These are phyloP conservation scores for Talaromyces piceae DNA, from an alignment of 2,329 filamentous ascomycete genomes.

Conservation along the genomic window DNA sequence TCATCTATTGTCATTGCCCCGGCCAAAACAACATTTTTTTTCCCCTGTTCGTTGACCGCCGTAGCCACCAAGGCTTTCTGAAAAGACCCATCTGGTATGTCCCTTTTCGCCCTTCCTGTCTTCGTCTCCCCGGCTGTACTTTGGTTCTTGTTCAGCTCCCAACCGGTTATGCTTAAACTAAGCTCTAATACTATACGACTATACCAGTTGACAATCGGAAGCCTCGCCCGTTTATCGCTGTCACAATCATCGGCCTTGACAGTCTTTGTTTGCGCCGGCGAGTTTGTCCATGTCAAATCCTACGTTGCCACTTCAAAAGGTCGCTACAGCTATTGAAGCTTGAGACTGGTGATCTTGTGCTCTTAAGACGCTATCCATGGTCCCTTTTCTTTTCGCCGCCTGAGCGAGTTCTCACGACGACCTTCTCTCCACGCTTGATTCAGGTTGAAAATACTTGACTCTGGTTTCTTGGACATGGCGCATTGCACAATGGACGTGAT, in stretches of 20 bases:
- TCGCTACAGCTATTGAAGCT: background rate
- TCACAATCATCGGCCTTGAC: background rate
- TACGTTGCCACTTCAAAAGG: background rate
- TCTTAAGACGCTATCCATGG: background rate
- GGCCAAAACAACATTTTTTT: conserved; percentile 2
- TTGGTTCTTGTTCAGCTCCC: background rate
- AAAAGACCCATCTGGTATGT: background rate
- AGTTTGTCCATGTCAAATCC: background rate
- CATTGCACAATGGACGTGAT: background rate
- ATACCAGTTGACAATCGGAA: background rate
- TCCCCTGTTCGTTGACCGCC: conserved; percentile 1
- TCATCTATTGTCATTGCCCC: background rate
- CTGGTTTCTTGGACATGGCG: background rate
- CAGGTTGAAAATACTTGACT: background rate
- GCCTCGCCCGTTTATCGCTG: background rate
- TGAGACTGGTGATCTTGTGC: background rate
- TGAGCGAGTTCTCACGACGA: background rate
- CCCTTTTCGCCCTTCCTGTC: background rate
- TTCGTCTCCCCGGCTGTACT: background rate
- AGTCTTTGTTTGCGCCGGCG: background rate
- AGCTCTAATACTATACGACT: background rate
- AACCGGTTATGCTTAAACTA: too few relatives aligned
- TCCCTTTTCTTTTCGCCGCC: background rate
- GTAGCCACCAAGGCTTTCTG: background rate
- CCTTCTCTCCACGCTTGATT: background rate